Percentiles rank a stretch among this genome's conserved stretches.
phyloP scores from a whole-genome alignment of 352 stramenopile genomes.

The Phytopythium aichiense region DNA sequence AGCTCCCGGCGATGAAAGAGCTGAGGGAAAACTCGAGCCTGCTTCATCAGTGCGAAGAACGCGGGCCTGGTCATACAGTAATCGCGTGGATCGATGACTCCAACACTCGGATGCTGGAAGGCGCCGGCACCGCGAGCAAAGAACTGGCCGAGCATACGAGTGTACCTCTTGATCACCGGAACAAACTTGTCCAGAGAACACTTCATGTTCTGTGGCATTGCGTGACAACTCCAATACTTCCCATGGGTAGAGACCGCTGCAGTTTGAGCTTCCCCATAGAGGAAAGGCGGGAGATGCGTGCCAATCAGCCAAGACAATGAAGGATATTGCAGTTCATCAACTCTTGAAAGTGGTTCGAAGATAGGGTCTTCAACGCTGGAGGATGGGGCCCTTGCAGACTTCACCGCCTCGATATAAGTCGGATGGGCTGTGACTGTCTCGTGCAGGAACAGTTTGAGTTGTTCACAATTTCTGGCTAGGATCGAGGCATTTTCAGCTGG shows the following conservation, averaged over 20 bases:
- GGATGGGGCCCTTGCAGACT: background rate
- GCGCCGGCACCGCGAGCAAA: conserved; percentile 22
- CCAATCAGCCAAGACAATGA: background rate
- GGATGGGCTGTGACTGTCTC: conserved; percentile 19
- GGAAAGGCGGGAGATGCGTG: background rate
- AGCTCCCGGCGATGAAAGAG: conserved; percentile 54
- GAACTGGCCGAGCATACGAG: conserved; percentile 33
- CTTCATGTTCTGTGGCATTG: conserved; percentile 26
- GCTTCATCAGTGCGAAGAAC: conserved; percentile 52
- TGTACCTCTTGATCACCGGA: conserved; percentile 37
- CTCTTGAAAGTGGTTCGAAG: background rate
- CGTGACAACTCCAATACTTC: conserved; percentile 18
- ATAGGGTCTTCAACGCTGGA: background rate
- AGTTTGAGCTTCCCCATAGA: background rate
- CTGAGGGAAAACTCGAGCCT: conserved; percentile 49
- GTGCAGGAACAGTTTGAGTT: conserved; percentile 24
- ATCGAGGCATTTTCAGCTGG: background rate
- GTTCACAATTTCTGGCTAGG: background rate
- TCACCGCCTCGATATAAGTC: background rate
- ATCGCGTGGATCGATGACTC: conserved; percentile 13
- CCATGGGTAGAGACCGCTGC: background rate
- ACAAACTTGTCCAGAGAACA: conserved; percentile 29
- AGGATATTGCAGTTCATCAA: background rate
- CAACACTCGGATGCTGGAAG: background rate
- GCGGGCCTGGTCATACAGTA: conserved; percentile 22